A percentile compares a stretch with the other conserved stretches of the same genome.
phyloP scores from a whole-genome alignment of 352 stramenopile genomes.

The Pythium biforme region DNA sequence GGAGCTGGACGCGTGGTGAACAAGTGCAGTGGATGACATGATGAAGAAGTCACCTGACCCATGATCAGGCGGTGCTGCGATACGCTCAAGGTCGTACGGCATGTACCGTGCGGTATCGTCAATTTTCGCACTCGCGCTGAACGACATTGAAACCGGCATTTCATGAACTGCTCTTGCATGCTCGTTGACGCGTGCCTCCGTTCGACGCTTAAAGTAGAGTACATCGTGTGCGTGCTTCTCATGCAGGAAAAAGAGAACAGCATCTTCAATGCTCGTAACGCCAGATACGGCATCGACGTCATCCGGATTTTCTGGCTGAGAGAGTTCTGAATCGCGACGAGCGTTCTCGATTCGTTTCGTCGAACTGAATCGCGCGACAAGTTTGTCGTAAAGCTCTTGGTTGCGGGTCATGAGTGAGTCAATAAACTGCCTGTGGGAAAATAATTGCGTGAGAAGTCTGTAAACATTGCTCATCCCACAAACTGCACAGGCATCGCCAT shows the following conservation, averaged over 20 bases:
- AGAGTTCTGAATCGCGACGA: background rate
- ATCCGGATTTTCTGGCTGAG: background rate
- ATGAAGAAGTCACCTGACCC: constrained; percentile 62
- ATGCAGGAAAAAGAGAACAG: constrained; percentile 66
- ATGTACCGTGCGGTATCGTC: constrained; percentile 34
- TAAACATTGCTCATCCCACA: background rate
- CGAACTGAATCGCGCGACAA: constrained; percentile 23
- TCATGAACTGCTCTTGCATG: constrained; percentile 5
- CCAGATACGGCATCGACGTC: constrained; percentile 13
- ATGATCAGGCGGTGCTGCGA: constrained; percentile 30
- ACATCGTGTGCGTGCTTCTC: constrained; percentile 71
- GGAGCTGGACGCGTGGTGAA: constrained; percentile 51
- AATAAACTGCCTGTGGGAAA: constrained; percentile 13
- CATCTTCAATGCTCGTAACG: constrained; percentile 52
- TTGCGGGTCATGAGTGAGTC: constrained; percentile 20
- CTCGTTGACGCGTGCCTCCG: constrained; percentile 5
- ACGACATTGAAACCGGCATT: constrained; percentile 37
- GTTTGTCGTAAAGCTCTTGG: constrained; percentile 29
- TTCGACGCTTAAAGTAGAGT: constrained; percentile 58
- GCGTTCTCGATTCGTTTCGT: background rate
- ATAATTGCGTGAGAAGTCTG: background rate
- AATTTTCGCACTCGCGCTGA: constrained; percentile 1
- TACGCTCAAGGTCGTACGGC: constrained; percentile 58
- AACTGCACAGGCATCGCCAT: background rate
- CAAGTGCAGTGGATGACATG: constrained; percentile 56